A percentile compares a stretch with the other conserved stretches of the same genome.
Conservation (phyloP, 352 stramenopile genomes). For the Blastocystis sp. region DNA sequence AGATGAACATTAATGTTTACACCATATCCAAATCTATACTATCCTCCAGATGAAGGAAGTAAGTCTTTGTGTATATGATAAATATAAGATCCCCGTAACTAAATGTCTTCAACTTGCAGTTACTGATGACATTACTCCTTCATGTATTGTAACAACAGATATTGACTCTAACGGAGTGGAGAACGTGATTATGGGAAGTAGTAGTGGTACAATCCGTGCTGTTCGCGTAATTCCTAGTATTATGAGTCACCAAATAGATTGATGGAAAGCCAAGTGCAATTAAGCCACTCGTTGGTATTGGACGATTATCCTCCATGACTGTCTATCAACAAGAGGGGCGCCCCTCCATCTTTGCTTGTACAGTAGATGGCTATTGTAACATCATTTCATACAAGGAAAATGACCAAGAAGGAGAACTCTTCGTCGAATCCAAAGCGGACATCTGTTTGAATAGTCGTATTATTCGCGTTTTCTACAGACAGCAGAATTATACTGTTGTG, state of each 20-base stretch:
- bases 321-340: neutral
- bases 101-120: slow-evolving; percentile 16
- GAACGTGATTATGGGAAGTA: neutral
- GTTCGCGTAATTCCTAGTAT: neutral
- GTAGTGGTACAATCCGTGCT: neutral
- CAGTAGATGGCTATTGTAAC: neutral
- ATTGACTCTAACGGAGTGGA: neutral
- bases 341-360: neutral
- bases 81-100: neutral
- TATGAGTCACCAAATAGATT: neutral
- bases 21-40: no score
- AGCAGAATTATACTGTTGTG: slow-evolving; percentile 17
- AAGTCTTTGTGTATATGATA: no score
- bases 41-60: no score
- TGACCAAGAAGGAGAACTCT: slow-evolving; percentile 4
- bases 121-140: neutral
- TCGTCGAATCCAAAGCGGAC: neutral
- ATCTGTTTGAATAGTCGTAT: neutral
- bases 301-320: neutral
- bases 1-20: no score
- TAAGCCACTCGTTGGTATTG: neutral
- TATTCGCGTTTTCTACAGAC: neutral
- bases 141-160: slow-evolving; percentile 8
- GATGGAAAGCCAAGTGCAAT: slow-evolving; percentile 5
- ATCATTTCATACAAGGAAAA: neutral